Percentiles rank a stretch among this genome's conserved stretches.
Evolutionary conservation across 163 green algal genomes (phyloP).

Genomic region (Chlorella variabilis): DNA sequence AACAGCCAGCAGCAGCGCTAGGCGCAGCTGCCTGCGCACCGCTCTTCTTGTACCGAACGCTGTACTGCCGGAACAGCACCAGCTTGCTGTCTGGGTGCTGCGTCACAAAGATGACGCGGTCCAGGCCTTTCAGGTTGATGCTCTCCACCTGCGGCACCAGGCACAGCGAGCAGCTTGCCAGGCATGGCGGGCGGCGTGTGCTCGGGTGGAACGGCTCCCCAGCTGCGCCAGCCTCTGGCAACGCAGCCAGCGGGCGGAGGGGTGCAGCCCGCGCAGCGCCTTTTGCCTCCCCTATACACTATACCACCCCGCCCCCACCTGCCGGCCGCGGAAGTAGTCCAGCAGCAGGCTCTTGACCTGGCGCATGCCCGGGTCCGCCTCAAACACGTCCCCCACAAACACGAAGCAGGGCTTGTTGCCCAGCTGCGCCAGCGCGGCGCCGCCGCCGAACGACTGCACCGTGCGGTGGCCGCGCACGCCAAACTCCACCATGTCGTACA

Average conservation of each 20-base stretch:
- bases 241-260: background rate
- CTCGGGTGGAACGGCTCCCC: background rate
- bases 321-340: slow-evolving; percentile 89
- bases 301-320: slow-evolving; percentile 32
- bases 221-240: background rate
- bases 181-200: background rate
- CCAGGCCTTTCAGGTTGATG: slow-evolving; percentile 79
- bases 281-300: background rate
- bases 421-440: slow-evolving; percentile 57
- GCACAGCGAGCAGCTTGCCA: background rate
- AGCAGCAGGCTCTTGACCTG: slow-evolving; percentile 88
- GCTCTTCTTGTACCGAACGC: slow-evolving; percentile 88
- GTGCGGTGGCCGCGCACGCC: slow-evolving; percentile 74
- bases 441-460: slow-evolving; percentile 70
- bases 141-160: slow-evolving; percentile 46
- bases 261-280: background rate
- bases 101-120: slow-evolving; percentile 83
- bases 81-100: slow-evolving; percentile 35
- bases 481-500: slow-evolving; percentile 95
- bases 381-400: slow-evolving; percentile 95
- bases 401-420: slow-evolving; percentile 94
- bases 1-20: too few species aligned
- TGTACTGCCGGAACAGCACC: slow-evolving; percentile 90
- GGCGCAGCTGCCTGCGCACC: too few species aligned
- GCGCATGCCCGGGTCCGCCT: slow-evolving; percentile 70